Base-by-base conservation (phyloP, 805 yeast species). In the Wickerhamiella spandovensis region DNA sequence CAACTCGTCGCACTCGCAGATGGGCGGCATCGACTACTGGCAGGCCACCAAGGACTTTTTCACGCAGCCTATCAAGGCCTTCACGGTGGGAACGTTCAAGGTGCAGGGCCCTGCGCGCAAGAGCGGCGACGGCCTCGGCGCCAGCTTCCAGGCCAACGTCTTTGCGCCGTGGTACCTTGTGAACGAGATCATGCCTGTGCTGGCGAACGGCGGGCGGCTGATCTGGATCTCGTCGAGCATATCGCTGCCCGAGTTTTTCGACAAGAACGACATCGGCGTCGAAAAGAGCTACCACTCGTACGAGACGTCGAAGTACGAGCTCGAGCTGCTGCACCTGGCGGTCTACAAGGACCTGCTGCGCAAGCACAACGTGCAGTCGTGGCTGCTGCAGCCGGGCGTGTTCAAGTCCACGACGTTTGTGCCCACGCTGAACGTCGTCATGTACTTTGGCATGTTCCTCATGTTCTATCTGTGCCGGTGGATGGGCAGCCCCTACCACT, bases 141-240 rank as follows among this genome's bases (percentile, higher is more conserved):
- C 84, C 28, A 87, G 88, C 3, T 92, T 90, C 69, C 95, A 92
- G 66, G 94, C 92, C 5, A 92, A 92, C 62, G 95, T 90, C n/a
- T 86, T 92, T 67, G 95, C 95, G 0, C 97, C 97, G 2, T 89
- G 84, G 68, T 92, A 81, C 64, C 68, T 92, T 48, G 72, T 89
- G 49, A 84, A 83, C 57, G 79, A 76, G 54, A 67, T 90, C 20
- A 64, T 72, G 39, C 77, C 77, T 2, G 66, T 78, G 37, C 66
- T 89, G n/a, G 56, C 66, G 2, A 66, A 68, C 28, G 81, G 82
- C 3, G 88, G 92, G 0, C 74, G 75, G 50, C 70, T 88, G 38
- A 70, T 88, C 24, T 89, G 97, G 96, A 78, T 92, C 38, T 81
- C 94, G 2, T 82, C 95, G 44, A 68, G 85, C 42, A 84, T 87